These are phyloP conservation scores for Penstemon davidsonii DNA, from an alignment of 257 asterid species.

Conservation along the genomic window DNA sequence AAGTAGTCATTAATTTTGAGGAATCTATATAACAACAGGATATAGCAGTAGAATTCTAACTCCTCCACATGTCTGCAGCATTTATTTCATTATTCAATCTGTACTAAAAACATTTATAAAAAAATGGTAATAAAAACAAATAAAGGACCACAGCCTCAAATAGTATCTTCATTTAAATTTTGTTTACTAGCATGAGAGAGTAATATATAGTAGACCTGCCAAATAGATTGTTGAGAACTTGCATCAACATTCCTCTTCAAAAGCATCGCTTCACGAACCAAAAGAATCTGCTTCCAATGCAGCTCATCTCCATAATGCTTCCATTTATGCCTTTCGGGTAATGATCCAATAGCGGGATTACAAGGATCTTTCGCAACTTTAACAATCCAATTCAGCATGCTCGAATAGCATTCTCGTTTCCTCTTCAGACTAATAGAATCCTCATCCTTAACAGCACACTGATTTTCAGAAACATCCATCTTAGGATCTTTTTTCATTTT, in stretches of 20 bases:
- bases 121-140: background rate
- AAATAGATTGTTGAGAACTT: constrained; percentile 39
- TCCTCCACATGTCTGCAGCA: background rate
- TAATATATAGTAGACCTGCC: constrained; percentile 49
- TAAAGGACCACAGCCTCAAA: background rate
- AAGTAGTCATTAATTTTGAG: background rate
- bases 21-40: background rate
- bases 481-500: constrained; percentile 35
- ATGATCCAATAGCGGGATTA: constrained; percentile 39
- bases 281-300: constrained; percentile 70
- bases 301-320: constrained; percentile 52
- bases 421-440: constrained; percentile 47
- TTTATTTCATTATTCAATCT: background rate
- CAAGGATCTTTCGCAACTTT: constrained; percentile 70
- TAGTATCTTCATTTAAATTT: background rate
- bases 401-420: constrained; percentile 43
- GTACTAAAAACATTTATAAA: background rate
- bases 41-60: background rate
- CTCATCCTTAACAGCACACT: constrained; percentile 25
- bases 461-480: constrained; percentile 18
- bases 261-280: constrained; percentile 58
- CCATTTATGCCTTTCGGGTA: constrained; percentile 74
- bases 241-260: constrained; percentile 44
- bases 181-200: constrained; percentile 18
- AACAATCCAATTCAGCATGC: constrained; percentile 61